Percentiles rank a stretch among this genome's conserved stretches.
Conservation (phyloP, 495 filamentous ascomycete species). For the Xylaria sp. region DNA sequence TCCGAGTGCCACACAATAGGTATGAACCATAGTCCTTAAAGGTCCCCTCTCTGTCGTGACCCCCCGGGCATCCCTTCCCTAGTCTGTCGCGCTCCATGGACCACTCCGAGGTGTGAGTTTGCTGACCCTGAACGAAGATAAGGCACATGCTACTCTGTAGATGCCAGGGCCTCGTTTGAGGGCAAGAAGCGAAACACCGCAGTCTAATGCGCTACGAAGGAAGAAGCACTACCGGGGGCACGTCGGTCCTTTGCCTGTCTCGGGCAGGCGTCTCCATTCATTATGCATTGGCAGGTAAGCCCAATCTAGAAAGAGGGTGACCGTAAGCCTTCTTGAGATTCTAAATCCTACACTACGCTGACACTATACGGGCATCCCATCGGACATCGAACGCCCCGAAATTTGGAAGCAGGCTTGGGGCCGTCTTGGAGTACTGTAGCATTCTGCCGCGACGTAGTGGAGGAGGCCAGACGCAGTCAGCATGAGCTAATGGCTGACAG, state of each 20-base stretch:
- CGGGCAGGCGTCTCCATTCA: conserved; percentile 3
- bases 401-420: not conserved
- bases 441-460: not conserved
- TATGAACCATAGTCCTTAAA: not conserved
- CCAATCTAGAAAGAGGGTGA: conserved; percentile 2
- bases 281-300: conserved; percentile 6
- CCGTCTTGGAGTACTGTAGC: not conserved
- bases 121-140: conserved; percentile 2
- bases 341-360: conserved; percentile 13
- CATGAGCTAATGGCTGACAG: conserved; percentile 13
- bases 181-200: not conserved
- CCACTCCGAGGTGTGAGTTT: not conserved
- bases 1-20: not conserved
- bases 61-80: not conserved
- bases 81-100: not conserved
- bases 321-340: conserved; percentile 13
- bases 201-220: conserved; percentile 2
- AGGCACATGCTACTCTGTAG: conserved; percentile 5
- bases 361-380: not conserved
- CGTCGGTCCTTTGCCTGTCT: not conserved
- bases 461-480: conserved; percentile 14
- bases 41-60: not conserved
- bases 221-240: conserved; percentile 8
- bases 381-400: conserved; percentile 9
- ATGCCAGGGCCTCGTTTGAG: not conserved